phyloP scores from a whole-genome alignment of 2,329 filamentous ascomycete species.

The Tolypocladium sp. region DNA sequence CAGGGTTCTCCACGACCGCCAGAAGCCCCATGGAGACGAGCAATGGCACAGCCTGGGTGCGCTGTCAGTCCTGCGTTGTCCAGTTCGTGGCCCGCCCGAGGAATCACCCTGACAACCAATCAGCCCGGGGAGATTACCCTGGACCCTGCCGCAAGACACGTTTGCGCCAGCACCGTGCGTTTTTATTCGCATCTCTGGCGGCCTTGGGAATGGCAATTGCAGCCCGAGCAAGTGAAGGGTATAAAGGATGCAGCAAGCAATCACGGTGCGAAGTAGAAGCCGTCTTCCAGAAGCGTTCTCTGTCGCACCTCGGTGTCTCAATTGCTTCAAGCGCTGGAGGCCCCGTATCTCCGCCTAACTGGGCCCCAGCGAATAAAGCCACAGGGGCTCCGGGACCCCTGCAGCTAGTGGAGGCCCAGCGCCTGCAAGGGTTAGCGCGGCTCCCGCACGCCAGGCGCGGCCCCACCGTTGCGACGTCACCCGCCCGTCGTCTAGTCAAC shows the following conservation, averaged over 20 bases:
- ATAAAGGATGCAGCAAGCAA: too few species aligned
- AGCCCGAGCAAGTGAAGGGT: not conserved
- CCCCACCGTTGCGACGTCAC: conserved; percentile 8
- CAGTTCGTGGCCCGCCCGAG: not conserved
- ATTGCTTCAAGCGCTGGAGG: too few species aligned
- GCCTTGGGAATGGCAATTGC: too few species aligned
- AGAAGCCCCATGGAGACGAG: not conserved
- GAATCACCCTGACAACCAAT: not conserved
- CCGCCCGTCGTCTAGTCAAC: conserved; percentile 16
- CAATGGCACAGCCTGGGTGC: not conserved
- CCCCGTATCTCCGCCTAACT: too few species aligned
- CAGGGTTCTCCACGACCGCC: not conserved
- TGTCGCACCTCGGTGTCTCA: too few species aligned
- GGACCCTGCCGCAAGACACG: not conserved
- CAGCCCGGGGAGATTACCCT: not conserved
- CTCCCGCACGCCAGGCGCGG: not conserved
- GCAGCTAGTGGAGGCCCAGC: not conserved
- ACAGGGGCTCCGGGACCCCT: not conserved
- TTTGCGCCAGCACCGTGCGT: not conserved
- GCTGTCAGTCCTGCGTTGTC: not conserved
- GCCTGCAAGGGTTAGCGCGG: not conserved
- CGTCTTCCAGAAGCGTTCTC: too few species aligned
- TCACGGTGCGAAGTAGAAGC: too few species aligned
- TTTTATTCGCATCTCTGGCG: not conserved
- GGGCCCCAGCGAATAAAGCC: not conserved